Evolutionary conservation across 257 asterid species (phyloP).

Genomic region (Haberlea rhodopensis): DNA sequence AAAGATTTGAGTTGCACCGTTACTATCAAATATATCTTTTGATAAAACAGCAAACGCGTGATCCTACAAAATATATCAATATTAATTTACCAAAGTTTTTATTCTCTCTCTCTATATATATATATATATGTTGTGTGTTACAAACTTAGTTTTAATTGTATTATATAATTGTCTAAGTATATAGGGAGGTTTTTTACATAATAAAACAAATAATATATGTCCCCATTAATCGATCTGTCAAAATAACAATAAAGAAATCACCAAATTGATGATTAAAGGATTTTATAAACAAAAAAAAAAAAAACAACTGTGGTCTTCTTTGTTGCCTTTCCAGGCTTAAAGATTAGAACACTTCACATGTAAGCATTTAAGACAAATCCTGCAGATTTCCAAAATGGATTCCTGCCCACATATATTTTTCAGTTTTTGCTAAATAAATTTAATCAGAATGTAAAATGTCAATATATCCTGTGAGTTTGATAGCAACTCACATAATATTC

Average conservation of each 20-base stretch:
- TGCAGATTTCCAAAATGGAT: slow-evolving; percentile 40
- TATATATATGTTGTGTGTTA: no score
- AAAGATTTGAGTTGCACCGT: no score
- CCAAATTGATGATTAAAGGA: slow-evolving; percentile 6
- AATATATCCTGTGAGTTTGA: slow-evolving; percentile 10
- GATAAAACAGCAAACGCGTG: no score
- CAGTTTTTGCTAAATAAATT: slow-evolving; percentile 13
- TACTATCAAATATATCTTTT: no score
- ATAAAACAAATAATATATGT: no score
- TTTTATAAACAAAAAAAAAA: no score
- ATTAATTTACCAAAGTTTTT: no score
- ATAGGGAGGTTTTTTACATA: no score
- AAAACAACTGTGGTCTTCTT: slow-evolving; percentile 2
- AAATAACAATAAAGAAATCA: not conserved
- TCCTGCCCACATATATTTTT: slow-evolving; percentile 36
- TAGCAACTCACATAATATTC: slow-evolving; percentile 9
- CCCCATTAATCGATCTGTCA: not conserved
- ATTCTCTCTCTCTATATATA: no score
- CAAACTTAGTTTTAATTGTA: no score
- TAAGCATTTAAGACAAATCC: slow-evolving; percentile 50
- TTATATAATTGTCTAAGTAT: no score
- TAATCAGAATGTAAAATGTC: not conserved
- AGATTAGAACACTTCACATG: slow-evolving; percentile 42
- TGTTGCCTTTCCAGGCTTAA: slow-evolving; percentile 26
- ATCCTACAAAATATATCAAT: no score